Percentiles rank a stretch among this genome's conserved stretches.
Evolutionary conservation across 768 basidiomycete genomes (phyloP).

Genomic region (Psilocybe azurescens): DNA sequence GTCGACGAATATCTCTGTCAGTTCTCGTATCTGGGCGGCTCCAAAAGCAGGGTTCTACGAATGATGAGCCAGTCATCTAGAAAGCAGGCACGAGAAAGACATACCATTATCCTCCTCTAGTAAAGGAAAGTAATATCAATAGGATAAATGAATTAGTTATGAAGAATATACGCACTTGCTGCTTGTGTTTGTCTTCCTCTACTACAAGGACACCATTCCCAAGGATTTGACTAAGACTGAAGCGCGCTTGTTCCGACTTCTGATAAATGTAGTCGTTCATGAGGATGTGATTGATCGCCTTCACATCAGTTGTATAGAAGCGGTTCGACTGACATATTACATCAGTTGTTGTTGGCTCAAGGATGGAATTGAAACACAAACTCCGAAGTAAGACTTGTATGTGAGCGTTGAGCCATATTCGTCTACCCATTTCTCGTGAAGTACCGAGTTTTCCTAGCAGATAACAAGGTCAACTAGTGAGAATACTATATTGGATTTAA

Average conservation of each 20-base stretch:
- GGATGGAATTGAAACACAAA: conserved; percentile 19
- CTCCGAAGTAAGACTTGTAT: conserved; percentile 51
- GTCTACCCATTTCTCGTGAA: conserved; percentile 52
- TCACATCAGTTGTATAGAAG: conserved; percentile 63
- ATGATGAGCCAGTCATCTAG: neutral
- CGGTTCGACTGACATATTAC: conserved; percentile 34
- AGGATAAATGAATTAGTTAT: neutral
- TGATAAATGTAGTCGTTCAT: conserved; percentile 59
- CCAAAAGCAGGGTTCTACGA: conserved; percentile 72
- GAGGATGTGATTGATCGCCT: conserved; percentile 69
- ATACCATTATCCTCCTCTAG: conserved; percentile 51
- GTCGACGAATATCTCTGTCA: conserved; percentile 61
- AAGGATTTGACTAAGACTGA: conserved; percentile 44
- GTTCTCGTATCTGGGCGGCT: conserved; percentile 57
- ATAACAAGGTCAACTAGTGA: no score
- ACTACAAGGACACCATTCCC: conserved; percentile 55
- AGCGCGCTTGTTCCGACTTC: conserved; percentile 51
- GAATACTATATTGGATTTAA: no score
- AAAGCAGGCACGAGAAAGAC: neutral
- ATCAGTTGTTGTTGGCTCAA: no score
- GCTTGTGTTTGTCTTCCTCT: conserved; percentile 52
- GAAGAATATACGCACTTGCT: conserved; percentile 37
- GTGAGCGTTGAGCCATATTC: conserved; percentile 52
- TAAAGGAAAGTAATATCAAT: neutral
- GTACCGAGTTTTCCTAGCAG: conserved; percentile 38